phyloP scores from a whole-genome alignment of 768 basidiomycete genomes.

The Kwoniella sp. region DNA sequence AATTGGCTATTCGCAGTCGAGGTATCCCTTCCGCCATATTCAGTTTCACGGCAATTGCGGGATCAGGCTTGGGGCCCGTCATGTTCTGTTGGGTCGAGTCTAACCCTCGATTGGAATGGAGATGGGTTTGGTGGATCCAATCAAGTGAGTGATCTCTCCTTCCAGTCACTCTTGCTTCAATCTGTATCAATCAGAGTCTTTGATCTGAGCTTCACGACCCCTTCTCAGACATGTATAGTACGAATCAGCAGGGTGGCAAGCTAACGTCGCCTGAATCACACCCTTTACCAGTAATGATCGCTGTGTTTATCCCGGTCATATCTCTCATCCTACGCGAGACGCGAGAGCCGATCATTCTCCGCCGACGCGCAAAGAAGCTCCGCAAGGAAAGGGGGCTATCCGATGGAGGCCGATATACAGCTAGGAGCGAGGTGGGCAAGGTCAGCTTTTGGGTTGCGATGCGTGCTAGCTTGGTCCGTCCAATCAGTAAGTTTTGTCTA shows the following conservation, averaged over 20 bases:
- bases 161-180: not conserved
- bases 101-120: conserved; percentile 66
- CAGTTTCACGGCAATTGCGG: conserved; percentile 65
- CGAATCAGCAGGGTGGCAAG: too few relatives aligned
- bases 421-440: conserved; percentile 48
- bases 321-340: conserved; percentile 72
- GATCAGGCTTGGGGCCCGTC: conserved; percentile 68
- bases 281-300: conserved; percentile 58
- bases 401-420: conserved; percentile 45
- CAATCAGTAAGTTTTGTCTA: conserved; percentile 66
- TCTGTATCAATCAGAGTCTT: not conserved
- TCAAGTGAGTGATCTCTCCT: conserved; percentile 59
- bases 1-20: conserved; percentile 59
- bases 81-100: conserved; percentile 66
- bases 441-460: conserved; percentile 61
- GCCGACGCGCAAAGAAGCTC: conserved; percentile 65
- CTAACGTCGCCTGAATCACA: too few relatives aligned
- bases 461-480: conserved; percentile 70
- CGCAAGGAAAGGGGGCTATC: conserved; percentile 69
- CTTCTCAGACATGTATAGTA: not conserved
- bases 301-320: conserved; percentile 61
- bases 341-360: conserved; percentile 69
- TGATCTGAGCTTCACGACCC: too few relatives aligned
- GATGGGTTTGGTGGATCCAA: conserved; percentile 84
- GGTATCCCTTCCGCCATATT: conserved; percentile 79